Conservation (phyloP, 257 asterid genomes). For the Catharanthus roseus region DNA sequence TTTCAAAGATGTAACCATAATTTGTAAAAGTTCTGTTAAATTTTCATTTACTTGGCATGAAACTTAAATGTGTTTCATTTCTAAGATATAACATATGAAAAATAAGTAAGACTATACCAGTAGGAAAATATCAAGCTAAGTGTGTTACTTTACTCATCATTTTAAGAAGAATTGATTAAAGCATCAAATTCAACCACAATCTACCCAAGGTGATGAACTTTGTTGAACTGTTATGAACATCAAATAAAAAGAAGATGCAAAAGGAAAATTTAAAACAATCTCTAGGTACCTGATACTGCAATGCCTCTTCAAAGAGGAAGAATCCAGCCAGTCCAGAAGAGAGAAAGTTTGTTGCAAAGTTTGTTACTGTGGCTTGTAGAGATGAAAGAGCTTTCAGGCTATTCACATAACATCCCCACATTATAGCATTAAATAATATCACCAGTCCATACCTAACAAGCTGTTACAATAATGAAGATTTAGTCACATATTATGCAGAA, state of each 20-base stretch:
- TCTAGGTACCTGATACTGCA: slow-evolving; percentile 52
- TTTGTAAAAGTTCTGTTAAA: not conserved
- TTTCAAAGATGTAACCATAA: not conserved
- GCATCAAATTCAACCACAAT: not conserved
- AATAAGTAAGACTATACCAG: not conserved
- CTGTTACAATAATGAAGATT: slow-evolving; percentile 31
- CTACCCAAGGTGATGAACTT: not conserved
- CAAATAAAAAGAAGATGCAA: not conserved
- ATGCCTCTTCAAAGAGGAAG: slow-evolving; percentile 62
- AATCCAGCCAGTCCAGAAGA: slow-evolving; percentile 84
- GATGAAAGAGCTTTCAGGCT: slow-evolving; percentile 87
- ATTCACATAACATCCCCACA: slow-evolving; percentile 97
- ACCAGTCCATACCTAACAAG: slow-evolving; percentile 57
- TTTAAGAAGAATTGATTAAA: not conserved
- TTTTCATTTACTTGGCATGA: not conserved
- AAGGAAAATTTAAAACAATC: not conserved
- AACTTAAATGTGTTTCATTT: not conserved
- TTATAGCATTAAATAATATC: slow-evolving; percentile 54
- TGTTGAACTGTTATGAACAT: not conserved
- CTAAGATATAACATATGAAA: not conserved
- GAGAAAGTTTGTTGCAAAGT: slow-evolving; percentile 80
- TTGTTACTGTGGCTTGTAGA: slow-evolving; percentile 87
- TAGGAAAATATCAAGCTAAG: not conserved
- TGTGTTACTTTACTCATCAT: no score
- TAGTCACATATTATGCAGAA: slow-evolving; percentile 8